Evolutionary conservation across 768 basidiomycete genomes (phyloP).

Genomic region (Cytidiella melzeri): DNA sequence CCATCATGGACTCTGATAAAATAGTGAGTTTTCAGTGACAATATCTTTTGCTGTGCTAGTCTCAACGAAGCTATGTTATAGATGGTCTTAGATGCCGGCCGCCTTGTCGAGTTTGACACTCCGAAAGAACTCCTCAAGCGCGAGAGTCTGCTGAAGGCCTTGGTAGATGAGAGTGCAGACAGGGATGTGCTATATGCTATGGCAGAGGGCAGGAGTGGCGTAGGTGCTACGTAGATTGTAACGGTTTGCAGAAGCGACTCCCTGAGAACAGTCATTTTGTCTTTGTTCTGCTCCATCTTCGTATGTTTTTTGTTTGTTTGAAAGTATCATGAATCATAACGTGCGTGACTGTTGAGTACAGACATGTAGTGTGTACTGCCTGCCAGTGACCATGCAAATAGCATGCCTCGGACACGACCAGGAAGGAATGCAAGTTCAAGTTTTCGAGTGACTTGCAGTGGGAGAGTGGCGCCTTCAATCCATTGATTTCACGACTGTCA

Average conservation of each 20-base stretch:
- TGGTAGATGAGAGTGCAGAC: constrained; percentile 37
- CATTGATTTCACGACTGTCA: too few species aligned
- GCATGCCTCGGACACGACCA: too few species aligned
- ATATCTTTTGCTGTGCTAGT: neutral
- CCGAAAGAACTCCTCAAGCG: constrained; percentile 35
- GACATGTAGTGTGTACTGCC: too few species aligned
- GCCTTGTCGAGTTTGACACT: constrained; percentile 38
- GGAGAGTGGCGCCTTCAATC: too few species aligned
- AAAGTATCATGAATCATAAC: too few species aligned
- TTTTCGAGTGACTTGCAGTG: too few species aligned
- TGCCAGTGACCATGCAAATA: too few species aligned
- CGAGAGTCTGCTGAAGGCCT: constrained; percentile 27
- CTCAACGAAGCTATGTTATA: constrained; percentile 5
- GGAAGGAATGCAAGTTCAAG: too few species aligned
- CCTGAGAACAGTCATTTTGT: too few species aligned
- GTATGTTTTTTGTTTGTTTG: too few species aligned
- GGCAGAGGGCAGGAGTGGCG: constrained; percentile 6
- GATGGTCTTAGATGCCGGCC: constrained; percentile 39
- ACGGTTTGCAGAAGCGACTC: neutral
- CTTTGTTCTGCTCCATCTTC: too few species aligned
- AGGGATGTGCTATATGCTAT: constrained; percentile 27
- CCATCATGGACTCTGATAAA: constrained; percentile 57
- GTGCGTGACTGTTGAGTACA: too few species aligned
- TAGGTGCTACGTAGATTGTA: neutral
- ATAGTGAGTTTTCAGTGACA: constrained; percentile 38